Conservation (phyloP, 2,329 filamentous ascomycete species). For the Sporothrix variecibatus region DNA sequence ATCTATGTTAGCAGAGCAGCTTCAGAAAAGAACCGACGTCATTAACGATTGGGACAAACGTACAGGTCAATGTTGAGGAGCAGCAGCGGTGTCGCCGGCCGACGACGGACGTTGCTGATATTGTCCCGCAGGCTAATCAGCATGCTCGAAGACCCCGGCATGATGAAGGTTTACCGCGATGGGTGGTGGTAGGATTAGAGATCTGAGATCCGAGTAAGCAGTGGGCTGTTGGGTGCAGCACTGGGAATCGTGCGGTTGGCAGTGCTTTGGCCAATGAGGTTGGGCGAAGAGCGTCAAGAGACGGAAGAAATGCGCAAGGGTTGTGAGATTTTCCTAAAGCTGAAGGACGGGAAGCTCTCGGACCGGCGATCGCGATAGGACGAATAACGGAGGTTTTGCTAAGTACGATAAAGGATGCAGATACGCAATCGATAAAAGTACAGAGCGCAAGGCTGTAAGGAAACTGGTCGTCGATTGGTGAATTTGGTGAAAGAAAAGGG, state of each 20-base stretch:
- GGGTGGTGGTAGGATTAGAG: not conserved
- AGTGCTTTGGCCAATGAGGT: not conserved
- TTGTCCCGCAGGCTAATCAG: constrained; percentile 70
- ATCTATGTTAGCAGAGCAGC: not conserved
- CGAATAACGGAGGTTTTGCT: not conserved
- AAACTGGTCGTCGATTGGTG: not conserved
- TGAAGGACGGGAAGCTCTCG: not conserved
- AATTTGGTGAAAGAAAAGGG: not conserved
- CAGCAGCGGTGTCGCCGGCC: constrained; percentile 57
- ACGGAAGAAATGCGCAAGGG: not conserved
- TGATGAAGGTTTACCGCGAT: constrained; percentile 38
- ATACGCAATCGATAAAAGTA: not conserved
- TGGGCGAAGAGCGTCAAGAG: not conserved
- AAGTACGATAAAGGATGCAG: not conserved
- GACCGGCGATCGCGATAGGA: not conserved
- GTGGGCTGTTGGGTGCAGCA: not conserved
- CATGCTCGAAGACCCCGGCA: constrained; percentile 69
- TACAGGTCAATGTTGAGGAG: constrained; percentile 70
- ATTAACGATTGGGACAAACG: constrained; percentile 39
- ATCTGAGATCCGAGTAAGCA: not conserved
- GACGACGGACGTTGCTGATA: constrained; percentile 62
- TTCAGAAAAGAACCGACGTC: not conserved
- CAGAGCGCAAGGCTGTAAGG: not conserved
- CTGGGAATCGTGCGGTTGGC: not conserved
- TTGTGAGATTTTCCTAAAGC: not conserved